phyloP scores from a whole-genome alignment of 139 green algal species.

The Chlorella sorokiniana region DNA sequence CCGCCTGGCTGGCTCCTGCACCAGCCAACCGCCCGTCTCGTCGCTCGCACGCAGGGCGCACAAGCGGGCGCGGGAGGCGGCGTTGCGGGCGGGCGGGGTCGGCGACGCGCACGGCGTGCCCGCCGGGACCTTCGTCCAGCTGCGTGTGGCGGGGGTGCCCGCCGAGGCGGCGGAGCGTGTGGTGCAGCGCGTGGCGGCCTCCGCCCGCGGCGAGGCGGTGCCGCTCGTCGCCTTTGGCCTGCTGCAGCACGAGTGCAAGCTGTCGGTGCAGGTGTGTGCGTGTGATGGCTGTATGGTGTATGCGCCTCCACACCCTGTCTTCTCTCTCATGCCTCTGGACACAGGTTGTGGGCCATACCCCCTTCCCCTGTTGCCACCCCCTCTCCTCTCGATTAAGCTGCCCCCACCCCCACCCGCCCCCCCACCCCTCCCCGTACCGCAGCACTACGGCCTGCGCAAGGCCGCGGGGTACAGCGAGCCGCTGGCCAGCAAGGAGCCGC shows the following conservation, averaged over 20 bases:
- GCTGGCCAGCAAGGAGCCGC: constrained; percentile 82
- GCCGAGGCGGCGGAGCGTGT: constrained; percentile 48
- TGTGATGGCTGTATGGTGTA: background rate
- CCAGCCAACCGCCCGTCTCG: background rate
- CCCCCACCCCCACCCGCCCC: background rate
- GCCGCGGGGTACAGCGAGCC: constrained; percentile 55
- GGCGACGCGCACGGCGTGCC: constrained; percentile 27
- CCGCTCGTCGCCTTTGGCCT: constrained; percentile 77
- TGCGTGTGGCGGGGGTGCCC: constrained; percentile 72
- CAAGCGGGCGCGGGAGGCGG: constrained; percentile 51
- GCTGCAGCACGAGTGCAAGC: constrained; percentile 92
- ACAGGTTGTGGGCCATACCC: background rate
- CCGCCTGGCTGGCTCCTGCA: background rate
- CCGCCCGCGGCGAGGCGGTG: background rate
- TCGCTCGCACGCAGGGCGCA: constrained; percentile 12
- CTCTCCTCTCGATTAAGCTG: background rate
- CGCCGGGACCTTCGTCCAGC: constrained; percentile 72
- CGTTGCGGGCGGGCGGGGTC: constrained; percentile 14
- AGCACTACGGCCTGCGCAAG: constrained; percentile 67
- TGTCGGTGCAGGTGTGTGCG: constrained; percentile 65
- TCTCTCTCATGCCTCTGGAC: too few relatives aligned
- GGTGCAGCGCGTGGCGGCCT: constrained; percentile 35
- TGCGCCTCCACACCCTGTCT: background rate
- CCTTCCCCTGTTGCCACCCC: background rate
- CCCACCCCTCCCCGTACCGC: background rate